Conservation (phyloP, 2,329 filamentous ascomycete genomes). For the Pseudogymnoascus verrucosus region DNA sequence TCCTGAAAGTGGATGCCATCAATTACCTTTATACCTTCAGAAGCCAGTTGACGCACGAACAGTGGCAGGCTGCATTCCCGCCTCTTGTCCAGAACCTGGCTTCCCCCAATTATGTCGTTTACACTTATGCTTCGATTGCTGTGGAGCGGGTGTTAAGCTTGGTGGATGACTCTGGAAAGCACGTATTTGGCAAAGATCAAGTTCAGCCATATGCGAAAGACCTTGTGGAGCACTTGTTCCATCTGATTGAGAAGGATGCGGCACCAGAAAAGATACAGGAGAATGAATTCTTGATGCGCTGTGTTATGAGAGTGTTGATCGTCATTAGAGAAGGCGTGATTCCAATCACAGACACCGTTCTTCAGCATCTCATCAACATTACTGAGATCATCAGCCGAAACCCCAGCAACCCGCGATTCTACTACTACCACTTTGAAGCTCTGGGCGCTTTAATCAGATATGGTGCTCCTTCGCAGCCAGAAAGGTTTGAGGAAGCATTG, state of each 20-base stretch:
- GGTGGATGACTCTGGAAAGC: slow-evolving; percentile 63
- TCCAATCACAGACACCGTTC: slow-evolving; percentile 66
- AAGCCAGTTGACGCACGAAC: slow-evolving; percentile 82
- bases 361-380: slow-evolving; percentile 79
- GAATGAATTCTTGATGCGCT: slow-evolving; percentile 98
- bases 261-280: slow-evolving; percentile 92
- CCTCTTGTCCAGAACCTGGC: slow-evolving; percentile 86
- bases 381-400: slow-evolving; percentile 89
- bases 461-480: slow-evolving; percentile 59
- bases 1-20: slow-evolving; percentile 94
- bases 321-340: slow-evolving; percentile 79
- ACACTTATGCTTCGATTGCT: slow-evolving; percentile 93
- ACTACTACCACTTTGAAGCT: slow-evolving; percentile 97
- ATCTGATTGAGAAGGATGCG: slow-evolving; percentile 75
- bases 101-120: slow-evolving; percentile 89
- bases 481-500: slow-evolving; percentile 69
- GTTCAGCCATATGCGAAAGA: slow-evolving; percentile 79
- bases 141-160: slow-evolving; percentile 90
- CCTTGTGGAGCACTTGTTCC: slow-evolving; percentile 82
- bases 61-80: slow-evolving; percentile 85
- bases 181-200: slow-evolving; percentile 71
- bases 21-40: slow-evolving; percentile 97
- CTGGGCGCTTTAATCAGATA: slow-evolving; percentile 79
- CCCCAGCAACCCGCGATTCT: slow-evolving; percentile 94
- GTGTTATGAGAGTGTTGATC: slow-evolving; percentile 94